A percentile compares a stretch with the other conserved stretches of the same genome.
phyloP scores from a whole-genome alignment of 2,329 filamentous ascomycete species.

The Exophiala phaeomuriformis region DNA sequence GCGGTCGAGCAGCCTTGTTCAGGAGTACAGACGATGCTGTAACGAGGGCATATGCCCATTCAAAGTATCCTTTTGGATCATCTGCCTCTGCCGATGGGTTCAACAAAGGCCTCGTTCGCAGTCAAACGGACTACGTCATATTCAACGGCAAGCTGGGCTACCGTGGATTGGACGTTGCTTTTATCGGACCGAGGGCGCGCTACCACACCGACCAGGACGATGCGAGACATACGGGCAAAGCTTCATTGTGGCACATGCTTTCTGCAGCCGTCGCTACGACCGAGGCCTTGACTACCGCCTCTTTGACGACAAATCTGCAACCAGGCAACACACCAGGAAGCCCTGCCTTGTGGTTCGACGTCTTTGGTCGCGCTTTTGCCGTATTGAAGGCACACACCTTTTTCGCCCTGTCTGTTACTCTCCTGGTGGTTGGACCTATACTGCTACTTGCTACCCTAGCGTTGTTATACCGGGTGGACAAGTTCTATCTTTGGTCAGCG shows the following conservation, averaged over 20 bases:
- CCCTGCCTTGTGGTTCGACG: conserved; percentile 81
- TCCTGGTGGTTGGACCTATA: conserved; percentile 73
- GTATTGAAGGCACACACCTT: conserved; percentile 73
- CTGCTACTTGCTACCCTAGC: conserved; percentile 62
- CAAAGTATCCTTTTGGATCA: conserved; percentile 71
- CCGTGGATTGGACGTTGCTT: conserved; percentile 84
- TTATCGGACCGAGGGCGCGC: conserved; percentile 73
- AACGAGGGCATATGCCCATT: conserved; percentile 66
- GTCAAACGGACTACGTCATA: conserved; percentile 82
- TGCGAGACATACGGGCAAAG: conserved; percentile 59
- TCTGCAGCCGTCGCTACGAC: conserved; percentile 72
- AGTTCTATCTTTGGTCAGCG: conserved; percentile 79
- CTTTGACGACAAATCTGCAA: conserved; percentile 27
- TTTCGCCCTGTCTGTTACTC: conserved; percentile 77
- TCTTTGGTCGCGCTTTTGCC: conserved; percentile 73
- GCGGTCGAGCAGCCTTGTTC: conserved; percentile 80
- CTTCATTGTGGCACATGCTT: conserved; percentile 88
- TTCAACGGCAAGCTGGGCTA: conserved; percentile 71
- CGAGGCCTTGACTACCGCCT: conserved; percentile 61
- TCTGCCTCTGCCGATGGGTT: conserved; percentile 81
- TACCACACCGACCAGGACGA: conserved; percentile 94
- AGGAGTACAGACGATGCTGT: conserved; percentile 81
- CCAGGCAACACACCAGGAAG: conserved; percentile 29
- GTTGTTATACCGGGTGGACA: conserved; percentile 62
- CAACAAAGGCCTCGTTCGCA: conserved; percentile 66